A percentile compares a stretch with the other conserved stretches of the same genome.
These are phyloP conservation scores for Ogataea dorogensis DNA, from an alignment of 805 yeast species.

Conservation along the genomic window DNA sequence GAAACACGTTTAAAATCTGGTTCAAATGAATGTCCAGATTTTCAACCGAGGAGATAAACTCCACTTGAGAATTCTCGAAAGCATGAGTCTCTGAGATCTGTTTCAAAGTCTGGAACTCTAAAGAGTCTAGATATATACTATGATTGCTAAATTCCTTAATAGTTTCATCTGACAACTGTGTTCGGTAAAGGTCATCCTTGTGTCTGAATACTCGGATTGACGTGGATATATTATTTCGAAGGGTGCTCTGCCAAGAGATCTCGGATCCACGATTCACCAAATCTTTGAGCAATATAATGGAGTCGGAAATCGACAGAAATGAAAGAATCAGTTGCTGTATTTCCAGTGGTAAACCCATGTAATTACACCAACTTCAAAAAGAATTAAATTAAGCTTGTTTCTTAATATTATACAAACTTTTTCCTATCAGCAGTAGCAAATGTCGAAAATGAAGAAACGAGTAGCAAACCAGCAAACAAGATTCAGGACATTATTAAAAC, in stretches of 20 bases:
- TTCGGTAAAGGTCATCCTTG: slow-evolving; percentile 7
- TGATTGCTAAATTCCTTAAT: slow-evolving; percentile 1
- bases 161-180: slow-evolving; percentile 1
- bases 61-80: slow-evolving; percentile 5
- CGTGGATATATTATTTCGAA: slow-evolving; percentile 5
- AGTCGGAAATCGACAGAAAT: slow-evolving; percentile 5
- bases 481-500: no score
- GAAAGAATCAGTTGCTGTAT: slow-evolving; percentile 15
- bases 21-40: neutral
- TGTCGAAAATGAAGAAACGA: no score
- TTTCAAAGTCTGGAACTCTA: slow-evolving; percentile 4
- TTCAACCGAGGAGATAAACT: slow-evolving; percentile 7
- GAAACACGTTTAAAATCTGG: slow-evolving; percentile 5
- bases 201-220: slow-evolving; percentile 11
- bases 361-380: no score
- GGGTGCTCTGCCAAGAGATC: slow-evolving; percentile 11
- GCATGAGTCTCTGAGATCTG: slow-evolving; percentile 4
- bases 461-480: no score
- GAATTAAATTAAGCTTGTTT: no score
- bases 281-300: slow-evolving; percentile 8
- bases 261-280: slow-evolving; percentile 1
- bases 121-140: slow-evolving; percentile 9
- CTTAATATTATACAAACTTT: no score
- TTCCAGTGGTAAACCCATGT: slow-evolving; percentile 9
- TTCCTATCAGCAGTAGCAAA: no score